These are phyloP conservation scores for Deuterostichococcus epilithicus DNA, from an alignment of 139 green algal species.

Conservation along the genomic window DNA sequence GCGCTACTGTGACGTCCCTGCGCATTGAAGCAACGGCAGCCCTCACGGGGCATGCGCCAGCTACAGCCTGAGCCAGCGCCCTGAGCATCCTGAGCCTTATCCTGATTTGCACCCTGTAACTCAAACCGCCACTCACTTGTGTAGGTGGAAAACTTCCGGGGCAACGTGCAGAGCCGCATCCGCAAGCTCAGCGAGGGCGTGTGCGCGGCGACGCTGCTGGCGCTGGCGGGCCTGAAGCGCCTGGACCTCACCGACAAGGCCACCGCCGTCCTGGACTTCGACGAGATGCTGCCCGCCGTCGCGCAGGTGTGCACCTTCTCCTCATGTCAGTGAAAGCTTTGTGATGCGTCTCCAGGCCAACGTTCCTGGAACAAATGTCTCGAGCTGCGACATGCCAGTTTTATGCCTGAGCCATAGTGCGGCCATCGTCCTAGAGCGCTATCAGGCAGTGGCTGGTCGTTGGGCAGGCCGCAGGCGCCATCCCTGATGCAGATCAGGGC, in stretches of 20 bases:
- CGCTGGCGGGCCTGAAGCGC: conserved; percentile 92
- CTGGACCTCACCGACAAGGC: conserved; percentile 92
- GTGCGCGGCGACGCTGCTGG: conserved; percentile 90
- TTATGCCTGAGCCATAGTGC: neutral
- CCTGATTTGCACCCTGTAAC: no score
- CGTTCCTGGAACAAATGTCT: no score
- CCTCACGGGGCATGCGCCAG: no score
- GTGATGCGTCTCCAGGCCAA: no score
- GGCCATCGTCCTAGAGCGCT: neutral
- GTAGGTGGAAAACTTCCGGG: conserved; percentile 96
- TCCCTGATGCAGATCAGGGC: no score
- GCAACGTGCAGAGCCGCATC: conserved; percentile 96
- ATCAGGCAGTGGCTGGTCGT: neutral
- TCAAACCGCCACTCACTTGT: neutral
- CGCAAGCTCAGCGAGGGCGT: conserved; percentile 93
- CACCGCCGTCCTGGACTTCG: conserved; percentile 77
- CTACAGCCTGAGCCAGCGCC: no score
- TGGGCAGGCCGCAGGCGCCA: no score
- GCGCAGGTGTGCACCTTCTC: conserved; percentile 50
- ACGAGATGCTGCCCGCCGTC: conserved; percentile 96
- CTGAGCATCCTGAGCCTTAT: no score
- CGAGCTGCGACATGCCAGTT: no score
- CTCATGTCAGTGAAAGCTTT: neutral
- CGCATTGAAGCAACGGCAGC: no score
- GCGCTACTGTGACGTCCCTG: no score